Base-by-base conservation (phyloP, 345 rosid species). In the Brassica juncea region DNA sequence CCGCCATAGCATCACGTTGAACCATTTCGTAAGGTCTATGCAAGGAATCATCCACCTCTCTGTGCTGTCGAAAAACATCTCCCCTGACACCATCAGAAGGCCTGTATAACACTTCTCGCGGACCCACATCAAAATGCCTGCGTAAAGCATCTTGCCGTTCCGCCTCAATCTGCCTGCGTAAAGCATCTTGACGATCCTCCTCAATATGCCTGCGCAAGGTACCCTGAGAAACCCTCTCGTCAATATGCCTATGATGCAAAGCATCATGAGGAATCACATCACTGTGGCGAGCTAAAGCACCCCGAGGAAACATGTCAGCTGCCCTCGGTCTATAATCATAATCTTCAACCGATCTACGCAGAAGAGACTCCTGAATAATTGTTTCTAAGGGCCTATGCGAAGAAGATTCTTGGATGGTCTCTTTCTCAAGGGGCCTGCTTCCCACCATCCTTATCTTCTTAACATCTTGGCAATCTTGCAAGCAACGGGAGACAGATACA, bases 381-480 rank as follows among this genome's bases (percentile, higher is more conserved):
- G 73, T 58, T 63, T 84, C 86, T 62, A 73, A 57, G 6, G 81
- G 70, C 47, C 86, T 82, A 61, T 73, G 76, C 21, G 19, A 19
- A 19, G 78, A 61, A 76, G 78, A 68, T 63, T 75, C 82, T 19
- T 70, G 83, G 19, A 19, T 49, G 16, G 55, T 49, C 70, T 79
- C 78, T 4, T 49, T 68, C 2, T 79, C 78, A 30, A 34, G 35
- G 1, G 81, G 76, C 68, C 83, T 86, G 83, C 72, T 84, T 72
- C 88, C 90, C 0, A 79, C 74, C 64, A 68, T 32, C 78, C 82
- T 79, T 61, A 68, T 32, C 82, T 61, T 79, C 47, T 79, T 69
- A 49, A 74, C 49, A 3, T 63, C 79, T 55, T 86, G 85, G 83
- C 89, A 89, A 52, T 87, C 96, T 88, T 92, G 98, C 79, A 94